phyloP scores from a whole-genome alignment of 2,329 filamentous ascomycete species.

The Chaetomium sp. region DNA sequence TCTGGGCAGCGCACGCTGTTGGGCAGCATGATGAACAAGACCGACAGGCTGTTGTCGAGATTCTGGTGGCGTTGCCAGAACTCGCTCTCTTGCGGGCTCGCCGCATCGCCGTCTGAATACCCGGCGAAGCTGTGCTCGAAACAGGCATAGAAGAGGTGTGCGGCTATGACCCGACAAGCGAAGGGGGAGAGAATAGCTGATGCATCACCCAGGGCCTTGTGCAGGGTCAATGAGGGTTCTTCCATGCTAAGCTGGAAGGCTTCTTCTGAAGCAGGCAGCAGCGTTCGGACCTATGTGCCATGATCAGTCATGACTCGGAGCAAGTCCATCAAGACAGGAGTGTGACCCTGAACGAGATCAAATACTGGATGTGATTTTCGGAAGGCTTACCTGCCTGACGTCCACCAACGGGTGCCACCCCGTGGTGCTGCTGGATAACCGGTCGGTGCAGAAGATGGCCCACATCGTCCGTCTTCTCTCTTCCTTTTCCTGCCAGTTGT shows the following conservation, averaged over 20 bases:
- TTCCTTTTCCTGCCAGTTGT: background rate
- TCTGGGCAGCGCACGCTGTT: background rate
- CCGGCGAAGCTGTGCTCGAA: slow-evolving; percentile 2
- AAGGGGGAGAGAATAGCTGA: background rate
- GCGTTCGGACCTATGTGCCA: background rate
- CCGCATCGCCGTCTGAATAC: background rate
- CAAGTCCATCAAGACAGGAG: no score
- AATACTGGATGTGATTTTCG: no score
- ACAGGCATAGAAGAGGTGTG: background rate
- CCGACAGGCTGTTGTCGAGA: background rate
- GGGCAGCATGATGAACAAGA: background rate
- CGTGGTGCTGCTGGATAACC: background rate
- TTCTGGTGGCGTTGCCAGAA: background rate
- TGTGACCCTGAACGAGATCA: no score
- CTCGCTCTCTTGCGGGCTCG: background rate
- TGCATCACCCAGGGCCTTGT: background rate
- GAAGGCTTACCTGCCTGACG: background rate
- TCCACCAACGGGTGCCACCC: slow-evolving; percentile 2
- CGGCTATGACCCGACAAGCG: background rate
- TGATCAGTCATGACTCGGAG: background rate
- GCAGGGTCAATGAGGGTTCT: background rate
- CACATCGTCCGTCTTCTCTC: slow-evolving; percentile 1
- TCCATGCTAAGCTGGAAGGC: background rate
- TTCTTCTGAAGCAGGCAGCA: background rate
- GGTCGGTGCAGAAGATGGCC: slow-evolving; percentile 3